These are phyloP conservation scores for Moricandia arvensis DNA, from an alignment of 345 rosid species.

Conservation along the genomic window DNA sequence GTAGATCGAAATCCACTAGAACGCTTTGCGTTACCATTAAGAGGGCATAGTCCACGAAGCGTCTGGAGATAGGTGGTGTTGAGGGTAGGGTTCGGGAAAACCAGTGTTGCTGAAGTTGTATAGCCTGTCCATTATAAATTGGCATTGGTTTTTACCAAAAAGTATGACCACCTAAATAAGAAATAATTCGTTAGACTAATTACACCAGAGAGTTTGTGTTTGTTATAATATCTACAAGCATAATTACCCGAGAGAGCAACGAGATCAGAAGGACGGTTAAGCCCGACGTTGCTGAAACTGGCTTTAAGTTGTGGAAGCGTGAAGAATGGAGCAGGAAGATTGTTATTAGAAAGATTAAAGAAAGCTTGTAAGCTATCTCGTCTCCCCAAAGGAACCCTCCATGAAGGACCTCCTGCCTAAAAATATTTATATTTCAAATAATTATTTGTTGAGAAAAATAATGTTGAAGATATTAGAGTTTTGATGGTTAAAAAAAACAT, in stretches of 20 bases:
- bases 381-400: slow-evolving; percentile 37
- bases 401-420: slow-evolving; percentile 39
- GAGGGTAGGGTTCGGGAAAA: slow-evolving; percentile 49
- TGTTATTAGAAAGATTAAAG: slow-evolving; percentile 2
- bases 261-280: slow-evolving; percentile 22
- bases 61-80: slow-evolving; percentile 42
- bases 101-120: slow-evolving; percentile 48
- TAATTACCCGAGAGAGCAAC: slow-evolving; percentile 35
- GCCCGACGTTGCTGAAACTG: slow-evolving; percentile 23
- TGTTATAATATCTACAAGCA: neutral
- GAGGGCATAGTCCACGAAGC: slow-evolving; percentile 53
- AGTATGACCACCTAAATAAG: slow-evolving; percentile 52
- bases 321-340: slow-evolving; percentile 29
- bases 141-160: slow-evolving; percentile 64
- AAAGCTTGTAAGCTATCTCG: slow-evolving; percentile 36
- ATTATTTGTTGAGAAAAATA: neutral
- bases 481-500: neutral
- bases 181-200: neutral
- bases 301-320: slow-evolving; percentile 28
- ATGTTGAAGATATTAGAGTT: neutral
- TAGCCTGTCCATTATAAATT: slow-evolving; percentile 48
- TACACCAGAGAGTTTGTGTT: neutral
- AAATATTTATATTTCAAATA: neutral
- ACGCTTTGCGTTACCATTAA: slow-evolving; percentile 42
- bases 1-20: slow-evolving; percentile 47